Evolutionary conservation across 345 rosid species (phyloP).

Genomic region (Abelmoschus esculentus): DNA sequence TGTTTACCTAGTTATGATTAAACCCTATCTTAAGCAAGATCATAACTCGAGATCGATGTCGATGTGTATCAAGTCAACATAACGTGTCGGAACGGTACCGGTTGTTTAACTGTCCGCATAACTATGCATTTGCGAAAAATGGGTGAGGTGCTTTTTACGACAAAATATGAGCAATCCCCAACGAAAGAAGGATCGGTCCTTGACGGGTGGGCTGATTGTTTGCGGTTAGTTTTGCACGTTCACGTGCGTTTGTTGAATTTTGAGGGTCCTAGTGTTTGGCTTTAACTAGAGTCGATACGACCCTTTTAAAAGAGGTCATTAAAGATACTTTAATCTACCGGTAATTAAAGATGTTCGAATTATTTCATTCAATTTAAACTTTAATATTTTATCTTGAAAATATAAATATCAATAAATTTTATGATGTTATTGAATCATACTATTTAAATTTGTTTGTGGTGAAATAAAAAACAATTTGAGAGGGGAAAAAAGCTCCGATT

Average conservation of each 20-base stretch:
- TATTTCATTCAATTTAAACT: too few species aligned
- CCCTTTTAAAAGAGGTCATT: background rate
- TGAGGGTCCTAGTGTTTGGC: background rate
- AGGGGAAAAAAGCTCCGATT: too few species aligned
- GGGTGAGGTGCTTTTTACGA: background rate
- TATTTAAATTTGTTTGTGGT: too few species aligned
- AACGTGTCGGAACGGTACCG: conserved; percentile 9
- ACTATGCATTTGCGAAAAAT: conserved; percentile 28
- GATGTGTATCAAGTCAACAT: background rate
- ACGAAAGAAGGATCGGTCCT: conserved; percentile 13
- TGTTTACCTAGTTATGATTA: conserved; percentile 6
- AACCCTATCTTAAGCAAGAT: background rate
- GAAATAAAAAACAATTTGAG: too few species aligned
- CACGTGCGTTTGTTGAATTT: background rate
- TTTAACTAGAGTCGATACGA: too few species aligned
- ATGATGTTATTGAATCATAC: too few species aligned
- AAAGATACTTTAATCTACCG: too few species aligned
- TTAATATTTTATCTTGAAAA: too few species aligned
- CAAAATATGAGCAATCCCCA: conserved; percentile 8
- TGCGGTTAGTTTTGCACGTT: background rate
- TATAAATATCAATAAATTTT: too few species aligned
- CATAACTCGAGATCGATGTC: conserved; percentile 5
- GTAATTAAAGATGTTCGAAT: too few species aligned
- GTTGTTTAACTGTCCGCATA: conserved; percentile 15
- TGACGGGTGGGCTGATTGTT: conserved; percentile 9